Evolutionary conservation across 2,329 filamentous ascomycete genomes (phyloP).

Genomic region (Ascochyta clinopodiicola): DNA sequence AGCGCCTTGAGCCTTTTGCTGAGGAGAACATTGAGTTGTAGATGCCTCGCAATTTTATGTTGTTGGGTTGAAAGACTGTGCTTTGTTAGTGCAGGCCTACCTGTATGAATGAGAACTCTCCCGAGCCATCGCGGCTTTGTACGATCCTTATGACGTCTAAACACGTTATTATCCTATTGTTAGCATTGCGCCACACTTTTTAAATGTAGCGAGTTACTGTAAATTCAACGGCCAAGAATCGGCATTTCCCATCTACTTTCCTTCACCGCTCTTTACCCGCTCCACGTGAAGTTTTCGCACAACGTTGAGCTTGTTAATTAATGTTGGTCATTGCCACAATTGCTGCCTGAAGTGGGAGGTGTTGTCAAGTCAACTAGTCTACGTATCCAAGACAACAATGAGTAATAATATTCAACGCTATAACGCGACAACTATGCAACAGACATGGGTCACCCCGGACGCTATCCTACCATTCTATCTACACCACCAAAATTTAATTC

Average conservation of each 20-base stretch:
- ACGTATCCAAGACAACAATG: slow-evolving; percentile 19
- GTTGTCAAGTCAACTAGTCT: slow-evolving; percentile 17
- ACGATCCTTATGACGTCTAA: slow-evolving; percentile 8
- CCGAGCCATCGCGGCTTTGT: slow-evolving; percentile 7
- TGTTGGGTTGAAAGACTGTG: slow-evolving; percentile 7
- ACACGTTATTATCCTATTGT: neutral
- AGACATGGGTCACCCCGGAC: slow-evolving; percentile 15
- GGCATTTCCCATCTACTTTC: neutral
- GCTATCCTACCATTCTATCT: slow-evolving; percentile 9
- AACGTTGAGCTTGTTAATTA: neutral
- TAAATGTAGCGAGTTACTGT: neutral
- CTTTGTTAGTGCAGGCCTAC: slow-evolving; percentile 1
- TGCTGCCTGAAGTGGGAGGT: slow-evolving; percentile 13
- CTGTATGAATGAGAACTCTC: neutral
- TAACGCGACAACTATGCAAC: slow-evolving; percentile 19
- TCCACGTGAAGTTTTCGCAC: neutral
- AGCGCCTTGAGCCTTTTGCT: slow-evolving; percentile 51
- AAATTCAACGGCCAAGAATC: slow-evolving; percentile 10
- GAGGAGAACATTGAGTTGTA: slow-evolving; percentile 44
- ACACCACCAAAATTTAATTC: slow-evolving; percentile 6
- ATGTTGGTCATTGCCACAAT: neutral
- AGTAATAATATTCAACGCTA: slow-evolving; percentile 20
- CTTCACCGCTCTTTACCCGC: slow-evolving; percentile 17
- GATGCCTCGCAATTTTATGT: neutral
- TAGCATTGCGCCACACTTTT: slow-evolving; percentile 7